Evolutionary conservation across 2,329 filamentous ascomycete species (phyloP), one percentile per base, ranked within the genome.

Genomic region (Xylaria sp.): DNA sequence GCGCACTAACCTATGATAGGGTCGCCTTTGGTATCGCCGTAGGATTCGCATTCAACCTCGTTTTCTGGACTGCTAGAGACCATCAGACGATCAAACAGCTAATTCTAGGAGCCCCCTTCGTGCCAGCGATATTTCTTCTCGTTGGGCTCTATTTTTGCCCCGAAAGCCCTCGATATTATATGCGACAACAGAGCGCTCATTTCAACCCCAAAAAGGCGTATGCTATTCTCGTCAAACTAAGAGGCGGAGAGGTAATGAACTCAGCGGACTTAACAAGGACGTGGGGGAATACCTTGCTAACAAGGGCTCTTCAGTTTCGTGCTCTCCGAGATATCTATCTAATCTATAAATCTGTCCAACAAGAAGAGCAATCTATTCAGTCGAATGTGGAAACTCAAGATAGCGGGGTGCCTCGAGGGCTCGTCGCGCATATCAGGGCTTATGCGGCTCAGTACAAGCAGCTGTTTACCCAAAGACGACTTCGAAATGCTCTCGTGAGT

Each of bases 281-380:
- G 69, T 10, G 32, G 25, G 0, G 2, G 12, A 44, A 51, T 20
- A 52, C 32, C 46, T n/a, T 48, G n/a, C 20, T 28, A 25, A 62
- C 44, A 28, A 60, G 3, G 18, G 3, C 62, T 3, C 3, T 18
- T 2, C 50, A 82, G 79, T 74, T 84, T 7, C 81, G 82, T 77
- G 82, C 81, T 0, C 73, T 83, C 3, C 74, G 82, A 10, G 82
- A 83, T 55, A 74, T 83, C 9, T 84, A 83, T 63, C 72, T 82
- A 9, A 77, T 84, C 37, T 77, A 82, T 60, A 81, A 77, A 59
- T 76, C 77, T 3, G 66, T 77, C 32, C 69, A 76, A 15, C 69
- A 75, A 32, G 75, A 77, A 51, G 69, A 74, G 57, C 66, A 70
- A 15, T 66, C 63, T 1, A 65, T 69, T 15, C 64, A 70, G 8